Evolutionary conservation across 495 filamentous ascomycete species (phyloP), one percentile per base, ranked within the genome.

Genomic region (Mytilinidion resinicola): DNA sequence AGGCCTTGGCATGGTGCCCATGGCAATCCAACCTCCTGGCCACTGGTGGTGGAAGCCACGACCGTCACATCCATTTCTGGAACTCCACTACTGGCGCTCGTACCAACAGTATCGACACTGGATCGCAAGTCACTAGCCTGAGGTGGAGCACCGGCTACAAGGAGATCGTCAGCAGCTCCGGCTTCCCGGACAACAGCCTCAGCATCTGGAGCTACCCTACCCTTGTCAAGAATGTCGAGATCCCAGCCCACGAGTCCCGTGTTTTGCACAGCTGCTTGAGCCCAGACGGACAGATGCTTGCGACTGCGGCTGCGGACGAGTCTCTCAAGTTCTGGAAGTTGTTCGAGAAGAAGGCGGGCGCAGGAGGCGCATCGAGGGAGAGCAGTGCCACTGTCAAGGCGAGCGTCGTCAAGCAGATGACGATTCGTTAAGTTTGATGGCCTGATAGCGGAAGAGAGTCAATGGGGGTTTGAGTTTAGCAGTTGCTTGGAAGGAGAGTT

Each of bases 251-350:
- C 70, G 93, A 99, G 80, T 95, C 90, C 61, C 79, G 93, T 63
- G 91, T 99, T 42, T 79, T 99, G 51, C 93, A 97, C 80, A 91
- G 87, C 76, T 90, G 85, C 66, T 78, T 99, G 54, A 96, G 90
- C 73, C 95, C 93, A 1, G 95, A 97, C 68, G 95, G 93, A 35
- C 91, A 96, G 77, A 95, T 95, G 79, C 82, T 99, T 15, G 93
- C 95, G 47, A 97, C 93, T 21, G 91, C 93, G 41, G 89, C 91
- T 56, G 90, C 91, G 15, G 93, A 99, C 68, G 93, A 99, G 80
- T 90, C 84, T 69, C 79, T 99, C 70, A 99, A 99, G 74, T 99
- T 99, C 81, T 99, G 93, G 93, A 98, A 97, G 84, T 76, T 97
- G 62, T 98, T 98, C 65, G 93, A 98, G 81, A 96, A 95, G 82